Evolutionary conservation across 179 eudicot genomes (phyloP), one percentile per base, ranked within the genome.

Genomic region (Beta corolliflora): DNA sequence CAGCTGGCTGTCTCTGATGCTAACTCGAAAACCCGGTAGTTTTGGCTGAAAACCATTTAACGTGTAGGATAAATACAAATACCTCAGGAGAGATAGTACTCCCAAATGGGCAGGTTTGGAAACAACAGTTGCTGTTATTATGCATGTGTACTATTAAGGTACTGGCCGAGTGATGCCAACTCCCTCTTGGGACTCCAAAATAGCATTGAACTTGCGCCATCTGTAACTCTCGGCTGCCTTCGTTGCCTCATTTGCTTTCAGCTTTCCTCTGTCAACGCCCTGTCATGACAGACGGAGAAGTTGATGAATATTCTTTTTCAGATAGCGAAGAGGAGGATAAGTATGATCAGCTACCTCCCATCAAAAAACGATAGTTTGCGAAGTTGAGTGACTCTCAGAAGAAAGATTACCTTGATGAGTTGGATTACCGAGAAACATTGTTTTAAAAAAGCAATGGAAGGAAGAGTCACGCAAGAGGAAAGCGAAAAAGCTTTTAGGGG

Each of bases 31-130:
- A 86, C 73, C 98, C 97, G 19, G 89, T 91, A 46, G 83, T 92
- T 76, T 81, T 96, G 80, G 99, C 90, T 80, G 99, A 96, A 79
- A 96, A 96, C 83, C 96, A 96, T 87, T 88, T 89, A 29, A 73
- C 73, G 10, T 95, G 98, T 82, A 90, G 85, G 84, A n/a, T n/a
- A n/a, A n/a, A n/a, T n/a, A 89, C 88, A 8, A 89, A 93, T 82
- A 66, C 82, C 71, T 77, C 58, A 14, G 99, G 99, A 15, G 95
- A 90, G 87, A 96, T 88, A 85, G 69, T 96, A 87, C 92, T 96
- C 44, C 99, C 97, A 50, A 90, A 94, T 80, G 99, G 99, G 76
- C 94, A 89, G 88, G 89, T 79, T 74, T 95, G 99, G 99, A 91
- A 82, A 84, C 88, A 87, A 76, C 91, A 91, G 59, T 88, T 96